Evolutionary conservation across 768 basidiomycete genomes (phyloP).

Genomic region (Boletus sp.): DNA sequence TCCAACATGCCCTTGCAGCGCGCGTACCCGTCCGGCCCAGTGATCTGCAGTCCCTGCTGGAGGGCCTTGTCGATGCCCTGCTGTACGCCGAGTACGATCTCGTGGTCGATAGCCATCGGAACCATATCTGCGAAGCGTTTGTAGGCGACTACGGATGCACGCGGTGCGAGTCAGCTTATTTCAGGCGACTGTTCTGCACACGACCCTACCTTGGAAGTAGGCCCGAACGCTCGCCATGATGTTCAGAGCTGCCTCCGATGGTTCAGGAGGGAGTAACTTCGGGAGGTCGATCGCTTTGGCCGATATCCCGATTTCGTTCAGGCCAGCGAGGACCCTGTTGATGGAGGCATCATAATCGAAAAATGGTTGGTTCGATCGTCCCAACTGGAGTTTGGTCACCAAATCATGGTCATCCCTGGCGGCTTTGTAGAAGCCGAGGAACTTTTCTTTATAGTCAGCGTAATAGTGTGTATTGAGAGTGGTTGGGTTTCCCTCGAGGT

Average conservation of each 20-base stretch:
- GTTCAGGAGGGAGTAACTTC: conserved; percentile 50
- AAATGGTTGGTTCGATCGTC: background rate
- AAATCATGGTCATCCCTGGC: conserved; percentile 12
- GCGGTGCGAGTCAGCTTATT: background rate
- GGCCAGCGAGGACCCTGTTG: conserved; percentile 24
- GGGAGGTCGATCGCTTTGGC: conserved; percentile 43
- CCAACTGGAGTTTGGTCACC: conserved; percentile 1
- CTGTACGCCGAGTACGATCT: conserved; percentile 45
- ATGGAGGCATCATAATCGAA: conserved; percentile 10
- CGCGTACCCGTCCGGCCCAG: conserved; percentile 42
- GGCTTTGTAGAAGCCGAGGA: conserved; percentile 48
- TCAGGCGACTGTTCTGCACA: background rate
- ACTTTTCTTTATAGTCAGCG: conserved; percentile 48
- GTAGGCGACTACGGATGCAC: conserved; percentile 40
- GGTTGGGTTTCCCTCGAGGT: conserved; percentile 48
- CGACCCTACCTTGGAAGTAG: conserved; percentile 68
- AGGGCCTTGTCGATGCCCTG: conserved; percentile 46
- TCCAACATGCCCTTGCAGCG: conserved; percentile 53
- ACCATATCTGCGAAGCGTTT: conserved; percentile 46
- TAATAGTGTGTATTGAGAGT: conserved; percentile 55
- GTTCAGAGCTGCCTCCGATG: conserved; percentile 51
- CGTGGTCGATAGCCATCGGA: conserved; percentile 41
- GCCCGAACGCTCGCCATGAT: conserved; percentile 75
- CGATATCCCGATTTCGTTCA: conserved; percentile 26
- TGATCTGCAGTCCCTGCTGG: conserved; percentile 49